phyloP scores from a whole-genome alignment of 208 protist species.

The Leishmania tarentolae region DNA sequence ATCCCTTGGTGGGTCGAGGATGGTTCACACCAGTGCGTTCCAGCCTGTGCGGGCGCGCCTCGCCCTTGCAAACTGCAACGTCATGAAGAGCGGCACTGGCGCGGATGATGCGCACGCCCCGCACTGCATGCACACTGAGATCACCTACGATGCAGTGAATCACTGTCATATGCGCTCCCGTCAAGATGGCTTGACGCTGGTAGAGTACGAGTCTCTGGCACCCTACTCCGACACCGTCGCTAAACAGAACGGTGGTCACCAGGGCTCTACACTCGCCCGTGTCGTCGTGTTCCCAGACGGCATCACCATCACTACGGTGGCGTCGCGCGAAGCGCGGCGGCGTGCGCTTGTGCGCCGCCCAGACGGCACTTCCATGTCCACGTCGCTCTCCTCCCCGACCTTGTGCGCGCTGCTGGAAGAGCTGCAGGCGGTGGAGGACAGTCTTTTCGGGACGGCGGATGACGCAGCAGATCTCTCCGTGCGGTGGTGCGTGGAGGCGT shows the following conservation, averaged over 20 bases:
- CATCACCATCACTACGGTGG: conserved; percentile 34
- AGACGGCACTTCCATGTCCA: not conserved
- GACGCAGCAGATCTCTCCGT: conserved; percentile 27
- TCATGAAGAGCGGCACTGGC: not conserved
- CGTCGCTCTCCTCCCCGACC: conserved; percentile 25
- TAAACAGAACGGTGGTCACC: not conserved
- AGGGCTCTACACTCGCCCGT: conserved; percentile 15
- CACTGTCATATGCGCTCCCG: conserved; percentile 60
- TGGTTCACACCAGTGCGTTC: conserved; percentile 1
- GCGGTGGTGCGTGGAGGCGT: conserved; percentile 70
- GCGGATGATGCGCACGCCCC: conserved; percentile 1
- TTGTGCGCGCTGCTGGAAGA: conserved; percentile 32
- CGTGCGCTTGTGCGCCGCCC: conserved; percentile 7
- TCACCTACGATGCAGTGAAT: conserved; percentile 55
- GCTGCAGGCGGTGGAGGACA: conserved; percentile 21
- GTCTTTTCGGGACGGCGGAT: conserved; percentile 11
- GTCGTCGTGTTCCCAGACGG: conserved; percentile 34
- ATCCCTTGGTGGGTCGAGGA: not conserved
- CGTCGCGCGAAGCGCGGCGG: conserved; percentile 19
- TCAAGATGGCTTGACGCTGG: conserved; percentile 64
- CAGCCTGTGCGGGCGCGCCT: conserved; percentile 12
- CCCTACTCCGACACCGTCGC: not conserved
- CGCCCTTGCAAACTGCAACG: not conserved
- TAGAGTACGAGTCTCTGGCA: conserved; percentile 42
- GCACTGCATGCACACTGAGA: conserved; percentile 26